Percentiles rank a stretch among this genome's conserved stretches.
These are phyloP conservation scores for Suhomyces bokatorum DNA, from an alignment of 1,139 yeast genomes.

Conservation along the genomic window DNA sequence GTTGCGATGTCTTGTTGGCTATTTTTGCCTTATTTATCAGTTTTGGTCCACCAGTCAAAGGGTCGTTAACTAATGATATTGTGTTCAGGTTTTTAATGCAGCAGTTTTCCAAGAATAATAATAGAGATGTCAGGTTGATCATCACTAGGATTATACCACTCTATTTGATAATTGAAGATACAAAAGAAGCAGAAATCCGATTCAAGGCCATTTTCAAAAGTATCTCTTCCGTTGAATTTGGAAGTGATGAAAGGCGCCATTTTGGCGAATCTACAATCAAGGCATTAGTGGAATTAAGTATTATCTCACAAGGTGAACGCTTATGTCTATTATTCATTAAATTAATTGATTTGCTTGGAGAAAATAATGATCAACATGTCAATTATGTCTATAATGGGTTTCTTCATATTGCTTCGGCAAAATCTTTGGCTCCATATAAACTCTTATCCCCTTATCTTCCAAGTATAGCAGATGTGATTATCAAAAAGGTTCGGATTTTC, in stretches of 20 bases:
- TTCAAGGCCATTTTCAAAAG: slow-evolving; percentile 39
- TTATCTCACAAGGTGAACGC: slow-evolving; percentile 60
- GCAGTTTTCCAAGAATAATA: slow-evolving; percentile 26
- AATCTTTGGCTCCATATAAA: slow-evolving; percentile 61
- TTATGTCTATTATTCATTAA: slow-evolving; percentile 60
- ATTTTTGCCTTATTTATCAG: slow-evolving; percentile 51
- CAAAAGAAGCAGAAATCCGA: slow-evolving; percentile 33
- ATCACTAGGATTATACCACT: slow-evolving; percentile 50
- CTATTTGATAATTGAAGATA: slow-evolving; percentile 37
- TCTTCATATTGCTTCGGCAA: slow-evolving; percentile 45
- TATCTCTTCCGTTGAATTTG: slow-evolving; percentile 38
- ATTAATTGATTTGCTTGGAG: slow-evolving; percentile 60
- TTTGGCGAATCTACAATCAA: slow-evolving; percentile 64
- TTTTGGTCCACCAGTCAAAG: slow-evolving; percentile 19
- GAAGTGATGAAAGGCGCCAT: slow-evolving; percentile 28
- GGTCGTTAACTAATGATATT: slow-evolving; percentile 20
- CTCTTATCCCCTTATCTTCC: slow-evolving; percentile 79
- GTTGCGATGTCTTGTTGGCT: slow-evolving; percentile 45
- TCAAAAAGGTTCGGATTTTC: slow-evolving; percentile 60
- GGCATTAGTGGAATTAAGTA: slow-evolving; percentile 62
- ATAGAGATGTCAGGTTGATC: slow-evolving; percentile 55
- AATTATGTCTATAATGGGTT: slow-evolving; percentile 64
- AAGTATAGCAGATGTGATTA: slow-evolving; percentile 64
- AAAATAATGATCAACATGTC: slow-evolving; percentile 58
- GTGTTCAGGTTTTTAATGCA: slow-evolving; percentile 26